These are phyloP conservation scores for Talaromyces verruculosus DNA, from an alignment of 2,329 filamentous ascomycete species.

Conservation along the genomic window DNA sequence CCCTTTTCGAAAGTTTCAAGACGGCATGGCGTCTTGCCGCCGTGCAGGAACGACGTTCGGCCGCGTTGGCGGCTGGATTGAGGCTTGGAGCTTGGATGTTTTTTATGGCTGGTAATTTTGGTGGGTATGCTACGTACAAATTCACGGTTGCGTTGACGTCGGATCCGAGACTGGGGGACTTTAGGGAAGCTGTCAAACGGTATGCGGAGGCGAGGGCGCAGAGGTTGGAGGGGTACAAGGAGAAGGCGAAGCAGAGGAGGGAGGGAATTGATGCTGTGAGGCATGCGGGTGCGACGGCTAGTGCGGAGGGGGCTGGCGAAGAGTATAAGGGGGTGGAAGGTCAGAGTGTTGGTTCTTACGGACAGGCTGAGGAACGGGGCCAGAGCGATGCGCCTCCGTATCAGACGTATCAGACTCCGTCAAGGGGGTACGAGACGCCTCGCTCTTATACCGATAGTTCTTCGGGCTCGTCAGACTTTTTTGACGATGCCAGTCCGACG, in stretches of 20 bases:
- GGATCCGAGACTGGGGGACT: slow-evolving; percentile 9
- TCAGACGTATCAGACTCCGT: slow-evolving; percentile 12
- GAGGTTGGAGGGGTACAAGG: slow-evolving; percentile 7
- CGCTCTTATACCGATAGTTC: slow-evolving; percentile 15
- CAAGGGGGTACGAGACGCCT: background rate
- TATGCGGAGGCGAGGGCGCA: slow-evolving; percentile 20
- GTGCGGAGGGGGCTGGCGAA: slow-evolving; percentile 11
- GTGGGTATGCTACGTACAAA: slow-evolving; percentile 1
- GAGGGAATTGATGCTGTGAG: slow-evolving; percentile 11
- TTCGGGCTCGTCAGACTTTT: slow-evolving; percentile 28
- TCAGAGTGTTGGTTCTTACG: background rate
- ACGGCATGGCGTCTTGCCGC: background rate
- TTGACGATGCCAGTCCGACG: slow-evolving; percentile 40
- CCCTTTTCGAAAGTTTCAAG: background rate
- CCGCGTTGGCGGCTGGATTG: background rate
- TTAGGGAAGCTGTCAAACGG: slow-evolving; percentile 13
- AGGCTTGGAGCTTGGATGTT: slow-evolving; percentile 14
- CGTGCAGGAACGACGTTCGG: background rate
- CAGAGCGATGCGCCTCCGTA: background rate
- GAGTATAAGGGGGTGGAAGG: background rate
- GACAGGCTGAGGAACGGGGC: background rate
- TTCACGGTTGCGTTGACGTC: slow-evolving; percentile 10
- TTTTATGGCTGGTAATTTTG: slow-evolving; percentile 14
- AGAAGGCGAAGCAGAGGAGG: slow-evolving; percentile 7
- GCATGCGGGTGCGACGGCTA: slow-evolving; percentile 11